Base-by-base conservation (phyloP, 768 basidiomycete genomes). In the Porphyrellus cyaneotinctus region DNA sequence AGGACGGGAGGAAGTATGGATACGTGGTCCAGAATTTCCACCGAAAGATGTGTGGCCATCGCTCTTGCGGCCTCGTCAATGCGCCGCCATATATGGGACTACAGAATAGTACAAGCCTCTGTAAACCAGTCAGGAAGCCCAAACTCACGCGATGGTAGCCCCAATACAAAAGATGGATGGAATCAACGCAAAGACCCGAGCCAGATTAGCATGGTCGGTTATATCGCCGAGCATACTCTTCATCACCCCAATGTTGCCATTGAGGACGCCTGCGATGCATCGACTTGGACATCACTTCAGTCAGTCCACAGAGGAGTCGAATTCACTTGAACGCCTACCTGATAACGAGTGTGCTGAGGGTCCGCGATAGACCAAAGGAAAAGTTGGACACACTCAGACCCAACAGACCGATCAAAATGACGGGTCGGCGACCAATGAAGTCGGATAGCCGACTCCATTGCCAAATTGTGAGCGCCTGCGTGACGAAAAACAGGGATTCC, bases 371-470 rank as follows among this genome's bases (percentile, higher is more conserved):
- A 9, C 85, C 85, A 67, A 87, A 87, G 36, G 69, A 73, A 7
- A 84, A 51, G 68, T 81, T 84, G 1, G 82, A 84, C 1, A 75
- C 38, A 4, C 73, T 70, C 12, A 74, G 67, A 17, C 83, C 84
- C 6, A 79, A 63, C 18, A 85, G 62, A 5, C 84, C 83, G 9
- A 76, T 63, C 17, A 84, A 61, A 22, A 85, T 61, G 22, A 85
- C 73, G 13, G 84, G 84, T 52, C 83, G 82, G 24, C 84, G 78
- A 6, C 84, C 84, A 17, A 83, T 62, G 47, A 70, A 70, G 56
- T 85, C 83, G 3, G 85, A 86, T 5, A 78, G 53, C 36, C 82
- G 75, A 58, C 83, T 82, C 85, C 84, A 86, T 56, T 82, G 80
- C 8, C 86, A 72, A 2, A 81, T 74, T 1, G 81, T 83, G 43